Evolutionary conservation across 176 grass and related monocot genomes (phyloP).

Genomic region (Aegilops umbellulata): DNA sequence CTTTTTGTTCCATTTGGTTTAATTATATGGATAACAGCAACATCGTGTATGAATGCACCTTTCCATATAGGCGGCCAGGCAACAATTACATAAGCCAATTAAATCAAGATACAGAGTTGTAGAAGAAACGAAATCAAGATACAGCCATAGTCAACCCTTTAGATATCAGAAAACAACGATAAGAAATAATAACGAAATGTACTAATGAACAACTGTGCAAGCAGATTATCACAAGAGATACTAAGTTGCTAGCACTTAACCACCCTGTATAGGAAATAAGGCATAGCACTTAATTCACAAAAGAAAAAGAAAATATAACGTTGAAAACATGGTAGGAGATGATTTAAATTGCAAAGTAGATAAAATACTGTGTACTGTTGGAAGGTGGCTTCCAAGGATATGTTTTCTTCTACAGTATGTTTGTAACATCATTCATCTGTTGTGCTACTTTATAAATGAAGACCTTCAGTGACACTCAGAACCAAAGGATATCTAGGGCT

Average conservation of each 20-base stretch:
- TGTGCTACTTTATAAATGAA: constrained; percentile 1
- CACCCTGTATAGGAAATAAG: background rate
- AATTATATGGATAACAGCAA: background rate
- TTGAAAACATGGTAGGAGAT: background rate
- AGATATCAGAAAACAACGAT: background rate
- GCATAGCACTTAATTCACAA: background rate
- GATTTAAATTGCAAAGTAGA: background rate
- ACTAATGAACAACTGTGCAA: background rate
- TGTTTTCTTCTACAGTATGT: background rate
- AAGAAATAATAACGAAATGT: background rate
- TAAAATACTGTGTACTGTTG: background rate
- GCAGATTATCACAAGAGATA: constrained; percentile 2
- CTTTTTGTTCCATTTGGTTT: background rate
- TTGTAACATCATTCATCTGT: constrained; percentile 2
- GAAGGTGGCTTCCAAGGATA: background rate
- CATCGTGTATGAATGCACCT: background rate
- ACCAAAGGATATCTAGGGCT: background rate
- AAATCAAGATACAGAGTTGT: background rate
- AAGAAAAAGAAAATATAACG: background rate
- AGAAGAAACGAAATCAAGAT: background rate
- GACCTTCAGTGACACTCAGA: constrained; percentile 5
- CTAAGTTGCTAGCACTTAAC: background rate
- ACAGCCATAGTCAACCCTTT: background rate
- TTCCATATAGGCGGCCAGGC: background rate
- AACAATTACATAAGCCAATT: background rate